phyloP scores from a whole-genome alignment of 495 filamentous ascomycete genomes.

The Penicillium flavigenum region DNA sequence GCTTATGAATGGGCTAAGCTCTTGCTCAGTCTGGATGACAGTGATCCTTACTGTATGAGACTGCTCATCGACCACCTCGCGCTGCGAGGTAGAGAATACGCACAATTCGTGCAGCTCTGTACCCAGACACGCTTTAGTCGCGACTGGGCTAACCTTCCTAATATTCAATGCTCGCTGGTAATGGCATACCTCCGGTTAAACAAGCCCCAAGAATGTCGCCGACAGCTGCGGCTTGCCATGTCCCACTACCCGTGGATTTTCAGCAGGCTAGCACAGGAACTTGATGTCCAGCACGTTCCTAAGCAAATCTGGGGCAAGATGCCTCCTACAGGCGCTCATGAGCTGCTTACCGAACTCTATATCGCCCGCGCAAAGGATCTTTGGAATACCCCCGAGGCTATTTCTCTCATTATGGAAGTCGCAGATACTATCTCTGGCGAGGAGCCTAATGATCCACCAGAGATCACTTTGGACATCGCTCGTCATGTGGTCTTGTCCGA shows the following conservation, averaged over 20 bases:
- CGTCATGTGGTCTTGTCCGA: slow-evolving; percentile 79
- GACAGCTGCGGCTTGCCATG: slow-evolving; percentile 64
- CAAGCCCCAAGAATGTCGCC: slow-evolving; percentile 61
- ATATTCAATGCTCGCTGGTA: slow-evolving; percentile 69
- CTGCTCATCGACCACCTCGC: slow-evolving; percentile 80
- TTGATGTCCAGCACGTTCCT: slow-evolving; percentile 70
- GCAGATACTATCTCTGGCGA: slow-evolving; percentile 54
- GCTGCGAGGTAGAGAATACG: slow-evolving; percentile 71
- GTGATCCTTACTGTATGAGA: slow-evolving; percentile 79
- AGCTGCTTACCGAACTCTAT: slow-evolving; percentile 76
- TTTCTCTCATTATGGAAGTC: slow-evolving; percentile 68
- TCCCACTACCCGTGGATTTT: slow-evolving; percentile 78
- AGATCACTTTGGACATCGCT: slow-evolving; percentile 65
- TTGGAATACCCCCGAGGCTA: slow-evolving; percentile 80
- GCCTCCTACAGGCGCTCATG: slow-evolving; percentile 65
- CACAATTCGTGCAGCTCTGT: slow-evolving; percentile 71
- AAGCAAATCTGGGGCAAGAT: slow-evolving; percentile 76
- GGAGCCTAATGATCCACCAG: slow-evolving; percentile 39
- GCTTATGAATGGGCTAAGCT: slow-evolving; percentile 92
- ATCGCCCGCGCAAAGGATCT: slow-evolving; percentile 77
- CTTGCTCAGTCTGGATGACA: slow-evolving; percentile 70
- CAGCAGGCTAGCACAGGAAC: slow-evolving; percentile 68
- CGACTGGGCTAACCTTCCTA: slow-evolving; percentile 51
- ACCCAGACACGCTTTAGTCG: slow-evolving; percentile 55
- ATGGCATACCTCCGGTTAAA: slow-evolving; percentile 71